Evolutionary conservation across 139 green algal species (phyloP).

Genomic region (Chlamydomonas schloesseri): DNA sequence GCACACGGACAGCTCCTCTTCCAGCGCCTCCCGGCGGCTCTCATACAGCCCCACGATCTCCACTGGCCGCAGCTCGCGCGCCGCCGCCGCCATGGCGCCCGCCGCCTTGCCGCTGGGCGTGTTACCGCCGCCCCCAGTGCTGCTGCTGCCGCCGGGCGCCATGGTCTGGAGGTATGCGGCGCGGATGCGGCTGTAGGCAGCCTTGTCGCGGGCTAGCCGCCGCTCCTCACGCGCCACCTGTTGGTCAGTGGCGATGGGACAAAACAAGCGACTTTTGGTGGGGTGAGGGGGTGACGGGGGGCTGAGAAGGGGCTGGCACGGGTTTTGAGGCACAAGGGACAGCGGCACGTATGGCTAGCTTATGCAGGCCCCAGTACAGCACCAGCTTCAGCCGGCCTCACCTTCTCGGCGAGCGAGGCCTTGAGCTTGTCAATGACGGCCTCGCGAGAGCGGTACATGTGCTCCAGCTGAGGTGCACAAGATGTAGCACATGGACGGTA

Average conservation of each 20-base stretch:
- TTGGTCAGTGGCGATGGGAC: no score
- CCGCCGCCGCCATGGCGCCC: constrained; percentile 70
- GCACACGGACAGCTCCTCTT: constrained; percentile 65
- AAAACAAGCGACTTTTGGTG: no score
- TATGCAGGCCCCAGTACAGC: no score
- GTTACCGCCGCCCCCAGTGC: neutral
- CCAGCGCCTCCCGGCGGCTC: constrained; percentile 61
- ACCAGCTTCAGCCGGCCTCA: no score
- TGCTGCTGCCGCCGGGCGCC: neutral
- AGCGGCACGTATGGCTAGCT: no score
- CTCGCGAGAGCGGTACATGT: constrained; percentile 56
- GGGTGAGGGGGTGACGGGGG: no score
- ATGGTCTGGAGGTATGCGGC: constrained; percentile 5
- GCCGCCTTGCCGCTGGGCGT: constrained; percentile 3
- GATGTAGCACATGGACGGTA: no score
- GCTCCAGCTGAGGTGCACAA: constrained; percentile 38
- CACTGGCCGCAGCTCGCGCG: constrained; percentile 76
- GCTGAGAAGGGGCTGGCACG: no score
- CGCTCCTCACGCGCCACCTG: constrained; percentile 71
- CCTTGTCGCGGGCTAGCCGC: constrained; percentile 65
- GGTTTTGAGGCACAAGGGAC: no score
- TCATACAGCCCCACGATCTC: constrained; percentile 86
- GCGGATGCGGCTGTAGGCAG: constrained; percentile 53
- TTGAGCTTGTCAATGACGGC: constrained; percentile 59
- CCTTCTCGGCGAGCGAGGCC: constrained; percentile 58